phyloP scores from a whole-genome alignment of 2,329 filamentous ascomycete species.

The Fusarium napiforme region DNA sequence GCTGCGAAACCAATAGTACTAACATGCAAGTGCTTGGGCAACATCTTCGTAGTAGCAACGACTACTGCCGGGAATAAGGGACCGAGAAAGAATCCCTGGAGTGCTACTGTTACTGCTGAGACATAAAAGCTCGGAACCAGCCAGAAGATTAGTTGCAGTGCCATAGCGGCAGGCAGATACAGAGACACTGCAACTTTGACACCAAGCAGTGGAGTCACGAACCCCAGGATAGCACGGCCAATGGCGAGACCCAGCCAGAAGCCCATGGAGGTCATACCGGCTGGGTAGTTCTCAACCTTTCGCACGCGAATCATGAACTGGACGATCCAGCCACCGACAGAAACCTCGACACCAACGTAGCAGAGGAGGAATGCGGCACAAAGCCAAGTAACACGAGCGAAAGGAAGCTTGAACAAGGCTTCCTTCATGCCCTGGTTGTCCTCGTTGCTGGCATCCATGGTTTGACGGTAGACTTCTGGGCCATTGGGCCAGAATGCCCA shows the following conservation, averaged over 20 bases:
- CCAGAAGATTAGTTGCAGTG: conserved; percentile 80
- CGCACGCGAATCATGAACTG: conserved; percentile 84
- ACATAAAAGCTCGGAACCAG: conserved; percentile 82
- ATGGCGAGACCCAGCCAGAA: conserved; percentile 85
- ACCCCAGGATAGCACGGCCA: conserved; percentile 76
- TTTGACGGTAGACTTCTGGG: conserved; percentile 62
- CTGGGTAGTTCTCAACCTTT: conserved; percentile 72
- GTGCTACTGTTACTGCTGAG: conserved; percentile 74
- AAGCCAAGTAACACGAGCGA: conserved; percentile 72
- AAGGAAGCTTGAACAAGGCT: conserved; percentile 55
- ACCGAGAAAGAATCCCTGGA: conserved; percentile 83
- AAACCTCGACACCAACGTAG: conserved; percentile 81
- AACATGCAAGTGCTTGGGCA: conserved; percentile 80
- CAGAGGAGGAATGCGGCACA: conserved; percentile 77
- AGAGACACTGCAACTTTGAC: conserved; percentile 70
- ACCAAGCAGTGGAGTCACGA: conserved; percentile 76
- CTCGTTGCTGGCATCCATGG: conserved; percentile 46
- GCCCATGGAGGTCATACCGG: conserved; percentile 79
- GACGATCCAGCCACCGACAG: conserved; percentile 84
- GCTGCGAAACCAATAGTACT: conserved; percentile 80
- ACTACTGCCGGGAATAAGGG: conserved; percentile 80
- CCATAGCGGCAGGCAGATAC: conserved; percentile 74
- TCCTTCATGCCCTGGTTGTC: conserved; percentile 34
- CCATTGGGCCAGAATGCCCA: conserved; percentile 71
- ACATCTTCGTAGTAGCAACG: conserved; percentile 73